Evolutionary conservation across 2,329 filamentous ascomycete species (phyloP).

Genomic region (Ceratocystis albifundus): DNA sequence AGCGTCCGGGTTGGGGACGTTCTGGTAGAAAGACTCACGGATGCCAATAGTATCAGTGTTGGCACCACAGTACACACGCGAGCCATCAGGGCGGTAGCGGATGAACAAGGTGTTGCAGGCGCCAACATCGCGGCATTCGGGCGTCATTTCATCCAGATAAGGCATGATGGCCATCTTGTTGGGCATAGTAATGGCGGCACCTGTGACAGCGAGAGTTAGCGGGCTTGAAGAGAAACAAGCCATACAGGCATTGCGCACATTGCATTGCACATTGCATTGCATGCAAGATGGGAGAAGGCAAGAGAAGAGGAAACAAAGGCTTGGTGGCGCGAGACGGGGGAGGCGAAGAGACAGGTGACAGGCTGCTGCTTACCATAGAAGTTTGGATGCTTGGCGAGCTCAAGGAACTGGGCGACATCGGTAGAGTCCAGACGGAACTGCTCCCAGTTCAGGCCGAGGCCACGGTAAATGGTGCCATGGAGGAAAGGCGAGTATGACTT

Average conservation of each 20-base stretch:
- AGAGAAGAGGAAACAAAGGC: neutral
- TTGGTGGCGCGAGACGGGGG: no score
- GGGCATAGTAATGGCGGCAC: constrained; percentile 70
- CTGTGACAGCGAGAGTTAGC: constrained; percentile 29
- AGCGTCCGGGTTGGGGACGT: constrained; percentile 36
- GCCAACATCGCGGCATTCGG: constrained; percentile 60
- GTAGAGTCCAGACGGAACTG: constrained; percentile 43
- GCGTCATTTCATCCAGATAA: constrained; percentile 60
- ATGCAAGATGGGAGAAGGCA: neutral
- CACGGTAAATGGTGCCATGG: constrained; percentile 43
- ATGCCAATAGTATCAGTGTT: constrained; percentile 77
- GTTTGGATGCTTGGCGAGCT: constrained; percentile 43
- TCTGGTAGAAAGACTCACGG: constrained; percentile 56
- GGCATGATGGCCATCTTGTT: constrained; percentile 68
- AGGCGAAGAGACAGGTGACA: neutral
- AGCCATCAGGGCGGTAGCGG: constrained; percentile 37
- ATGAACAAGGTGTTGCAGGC: constrained; percentile 73
- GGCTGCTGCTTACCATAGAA: constrained; percentile 45
- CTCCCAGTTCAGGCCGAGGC: constrained; percentile 40
- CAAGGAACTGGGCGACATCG: constrained; percentile 39
- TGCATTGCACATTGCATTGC: no score
- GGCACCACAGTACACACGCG: constrained; percentile 52
- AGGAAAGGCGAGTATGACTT: constrained; percentile 46
- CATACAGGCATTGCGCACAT: neutral
- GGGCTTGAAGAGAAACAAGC: neutral